Conservation (phyloP, 768 basidiomycete genomes). For the Tricholoma bakamatsutake region DNA sequence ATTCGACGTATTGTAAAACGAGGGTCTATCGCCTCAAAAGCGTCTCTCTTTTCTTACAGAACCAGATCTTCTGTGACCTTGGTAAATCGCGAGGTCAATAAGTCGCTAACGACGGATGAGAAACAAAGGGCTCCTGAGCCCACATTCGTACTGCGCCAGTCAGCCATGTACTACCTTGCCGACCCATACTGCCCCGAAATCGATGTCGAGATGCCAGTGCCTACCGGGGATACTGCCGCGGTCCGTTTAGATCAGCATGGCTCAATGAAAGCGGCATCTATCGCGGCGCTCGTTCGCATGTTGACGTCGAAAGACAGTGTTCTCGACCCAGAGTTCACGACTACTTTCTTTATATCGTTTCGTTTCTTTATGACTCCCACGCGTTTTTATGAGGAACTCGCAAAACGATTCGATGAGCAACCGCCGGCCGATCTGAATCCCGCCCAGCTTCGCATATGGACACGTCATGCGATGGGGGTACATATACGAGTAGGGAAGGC, state of each 20-base stretch:
- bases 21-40: slow-evolving; percentile 5
- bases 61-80: slow-evolving; percentile 7
- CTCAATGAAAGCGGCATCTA: slow-evolving; percentile 26
- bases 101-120: slow-evolving; percentile 2
- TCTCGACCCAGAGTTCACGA: slow-evolving; percentile 36
- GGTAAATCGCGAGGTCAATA: neutral
- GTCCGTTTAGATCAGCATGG: slow-evolving; percentile 21
- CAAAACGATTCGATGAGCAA: slow-evolving; percentile 44
- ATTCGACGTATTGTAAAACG: slow-evolving; percentile 14
- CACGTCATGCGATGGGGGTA: slow-evolving; percentile 39
- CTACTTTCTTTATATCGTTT: slow-evolving; percentile 67
- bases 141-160: slow-evolving; percentile 20
- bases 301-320: slow-evolving; percentile 37
- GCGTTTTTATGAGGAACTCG: slow-evolving; percentile 33
- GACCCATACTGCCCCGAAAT: slow-evolving; percentile 21
- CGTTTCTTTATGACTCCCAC: slow-evolving; percentile 55
- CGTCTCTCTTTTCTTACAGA: slow-evolving; percentile 5
- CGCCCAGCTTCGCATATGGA: slow-evolving; percentile 30
- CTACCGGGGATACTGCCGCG: slow-evolving; percentile 16
- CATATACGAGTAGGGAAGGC: slow-evolving; percentile 56
- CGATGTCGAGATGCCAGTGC: slow-evolving; percentile 22
- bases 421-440: slow-evolving; percentile 20
- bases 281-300: slow-evolving; percentile 38
- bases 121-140: slow-evolving; percentile 6
- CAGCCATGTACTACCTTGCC: slow-evolving; percentile 19